Evolutionary conservation across 2,329 filamentous ascomycete species (phyloP).

Genomic region (Colletotrichum camelliae): DNA sequence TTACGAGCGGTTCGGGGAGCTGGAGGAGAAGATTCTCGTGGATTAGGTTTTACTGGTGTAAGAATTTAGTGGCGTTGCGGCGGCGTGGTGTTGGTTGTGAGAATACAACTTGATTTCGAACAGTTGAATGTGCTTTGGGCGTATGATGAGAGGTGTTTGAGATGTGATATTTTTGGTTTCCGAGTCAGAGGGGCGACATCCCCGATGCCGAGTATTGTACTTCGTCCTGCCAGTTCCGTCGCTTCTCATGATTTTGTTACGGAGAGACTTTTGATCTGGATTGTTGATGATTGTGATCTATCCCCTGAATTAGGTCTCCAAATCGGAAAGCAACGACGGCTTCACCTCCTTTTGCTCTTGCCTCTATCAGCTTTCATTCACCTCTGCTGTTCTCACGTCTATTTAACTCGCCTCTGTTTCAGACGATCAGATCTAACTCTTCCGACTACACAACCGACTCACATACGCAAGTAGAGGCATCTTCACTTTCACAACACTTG

Average conservation of each 20-base stretch:
- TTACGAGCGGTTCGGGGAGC: slow-evolving; percentile 80
- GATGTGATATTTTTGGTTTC: no score
- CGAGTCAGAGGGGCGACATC: no score
- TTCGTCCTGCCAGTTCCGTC: not conserved
- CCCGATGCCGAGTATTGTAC: not conserved
- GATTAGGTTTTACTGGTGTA: slow-evolving; percentile 58
- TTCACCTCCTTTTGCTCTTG: not conserved
- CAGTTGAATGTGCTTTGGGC: not conserved
- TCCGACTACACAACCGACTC: not conserved
- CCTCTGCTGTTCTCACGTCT: not conserved
- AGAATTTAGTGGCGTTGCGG: not conserved
- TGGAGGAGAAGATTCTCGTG: slow-evolving; percentile 84
- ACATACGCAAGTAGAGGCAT: not conserved
- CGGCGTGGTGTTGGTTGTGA: not conserved
- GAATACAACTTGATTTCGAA: not conserved
- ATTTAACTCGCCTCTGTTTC: not conserved
- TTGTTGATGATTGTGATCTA: not conserved
- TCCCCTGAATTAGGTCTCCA: not conserved
- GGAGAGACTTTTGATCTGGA: not conserved
- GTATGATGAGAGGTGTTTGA: no score
- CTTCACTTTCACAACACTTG: no score
- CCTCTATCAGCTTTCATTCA: not conserved
- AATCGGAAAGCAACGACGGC: not conserved
- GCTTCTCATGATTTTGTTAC: not conserved
- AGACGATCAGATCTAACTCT: not conserved